phyloP scores from a whole-genome alignment of 495 filamentous ascomycete species.

The Penicillium lividum region DNA sequence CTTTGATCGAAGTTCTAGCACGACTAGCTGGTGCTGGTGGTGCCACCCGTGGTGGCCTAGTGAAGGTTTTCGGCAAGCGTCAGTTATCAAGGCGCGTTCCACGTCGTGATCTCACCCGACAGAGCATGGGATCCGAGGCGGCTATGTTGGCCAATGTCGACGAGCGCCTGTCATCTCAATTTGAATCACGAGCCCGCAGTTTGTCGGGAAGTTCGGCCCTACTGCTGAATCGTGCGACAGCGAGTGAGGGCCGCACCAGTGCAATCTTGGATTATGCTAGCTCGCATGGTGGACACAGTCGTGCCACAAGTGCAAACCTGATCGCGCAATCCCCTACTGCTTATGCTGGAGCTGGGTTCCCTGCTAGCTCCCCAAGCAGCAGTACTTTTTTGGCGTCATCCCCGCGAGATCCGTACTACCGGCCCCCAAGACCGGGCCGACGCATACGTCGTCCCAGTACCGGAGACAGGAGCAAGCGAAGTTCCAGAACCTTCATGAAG shows the following conservation, averaged over 20 bases:
- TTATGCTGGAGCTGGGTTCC: conserved; percentile 60
- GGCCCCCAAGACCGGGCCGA: conserved; percentile 71
- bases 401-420: conserved; percentile 75
- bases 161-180: conserved; percentile 65
- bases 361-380: conserved; percentile 37
- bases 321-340: conserved; percentile 72
- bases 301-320: conserved; percentile 50
- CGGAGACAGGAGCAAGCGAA: conserved; percentile 37
- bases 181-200: conserved; percentile 71
- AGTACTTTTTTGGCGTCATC: conserved; percentile 47
- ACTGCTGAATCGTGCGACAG: conserved; percentile 59
- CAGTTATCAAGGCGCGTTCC: conserved; percentile 79
- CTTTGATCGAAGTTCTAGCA: conserved; percentile 81
- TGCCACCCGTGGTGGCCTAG: conserved; percentile 80
- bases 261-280: conserved; percentile 48
- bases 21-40: conserved; percentile 79
- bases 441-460: conserved; percentile 54
- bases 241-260: conserved; percentile 50
- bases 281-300: conserved; percentile 48
- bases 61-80: conserved; percentile 89
- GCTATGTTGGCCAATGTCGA: conserved; percentile 72
- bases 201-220: conserved; percentile 81
- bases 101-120: conserved; percentile 60
- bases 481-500: conserved; percentile 45
- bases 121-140: conserved; percentile 77